Percentiles rank a stretch among this genome's conserved stretches.
Evolutionary conservation across 345 rosid species (phyloP).

Genomic region (Salix exigua): DNA sequence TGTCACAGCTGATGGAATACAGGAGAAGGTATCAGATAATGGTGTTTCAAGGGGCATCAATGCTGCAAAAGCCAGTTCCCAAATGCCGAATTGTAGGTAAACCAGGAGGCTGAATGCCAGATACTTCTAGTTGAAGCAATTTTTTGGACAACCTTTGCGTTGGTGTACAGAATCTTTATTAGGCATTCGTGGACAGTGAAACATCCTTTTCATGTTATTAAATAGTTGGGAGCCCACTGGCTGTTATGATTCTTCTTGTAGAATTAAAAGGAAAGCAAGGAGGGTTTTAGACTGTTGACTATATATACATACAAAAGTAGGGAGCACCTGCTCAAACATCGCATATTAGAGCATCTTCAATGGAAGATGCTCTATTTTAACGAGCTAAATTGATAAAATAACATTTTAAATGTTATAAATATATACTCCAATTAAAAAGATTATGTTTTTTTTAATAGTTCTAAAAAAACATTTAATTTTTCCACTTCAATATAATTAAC

Average conservation of each 20-base stretch:
- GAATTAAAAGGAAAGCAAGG: not conserved
- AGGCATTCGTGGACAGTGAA: not conserved
- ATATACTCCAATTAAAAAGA: too few relatives aligned
- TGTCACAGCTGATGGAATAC: conserved; percentile 38
- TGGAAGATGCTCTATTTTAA: too few relatives aligned
- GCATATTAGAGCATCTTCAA: too few relatives aligned
- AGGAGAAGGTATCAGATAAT: conserved; percentile 66
- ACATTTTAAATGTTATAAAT: too few relatives aligned
- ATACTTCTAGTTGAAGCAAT: not conserved
- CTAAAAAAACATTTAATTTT: too few relatives aligned
- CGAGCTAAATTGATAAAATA: too few relatives aligned
- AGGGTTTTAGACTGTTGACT: not conserved
- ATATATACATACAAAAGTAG: not conserved
- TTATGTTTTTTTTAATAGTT: too few relatives aligned
- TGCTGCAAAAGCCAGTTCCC: conserved; percentile 69
- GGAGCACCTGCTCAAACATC: too few relatives aligned
- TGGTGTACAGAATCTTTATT: not conserved
- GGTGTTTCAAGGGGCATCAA: conserved; percentile 76
- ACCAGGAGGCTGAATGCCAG: conserved; percentile 10
- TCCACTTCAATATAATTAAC: too few relatives aligned
- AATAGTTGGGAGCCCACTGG: not conserved
- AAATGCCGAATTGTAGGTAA: conserved; percentile 27
- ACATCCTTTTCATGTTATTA: not conserved
- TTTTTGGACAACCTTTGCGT: not conserved
- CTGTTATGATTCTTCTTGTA: conserved; percentile 15